Conservation (phyloP, 2,329 filamentous ascomycete species). For the Scedosporium aurantiacum region DNA sequence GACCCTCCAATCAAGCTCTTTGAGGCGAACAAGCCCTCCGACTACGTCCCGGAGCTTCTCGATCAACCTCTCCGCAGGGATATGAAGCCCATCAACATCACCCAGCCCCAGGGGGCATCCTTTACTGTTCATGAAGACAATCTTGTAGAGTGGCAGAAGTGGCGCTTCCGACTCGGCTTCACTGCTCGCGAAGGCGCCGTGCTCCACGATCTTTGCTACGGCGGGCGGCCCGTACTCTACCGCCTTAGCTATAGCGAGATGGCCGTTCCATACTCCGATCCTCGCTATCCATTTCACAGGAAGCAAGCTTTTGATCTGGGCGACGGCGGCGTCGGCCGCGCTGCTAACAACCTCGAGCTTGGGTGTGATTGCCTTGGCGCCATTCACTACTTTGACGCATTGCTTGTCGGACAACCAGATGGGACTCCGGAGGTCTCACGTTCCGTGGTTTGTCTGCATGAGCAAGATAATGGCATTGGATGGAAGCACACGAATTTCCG, state of each 20-base stretch:
- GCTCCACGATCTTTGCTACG: conserved; percentile 59
- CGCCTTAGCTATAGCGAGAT: conserved; percentile 59
- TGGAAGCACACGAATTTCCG: conserved; percentile 65
- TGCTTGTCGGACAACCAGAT: conserved; percentile 35
- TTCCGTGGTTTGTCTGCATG: conserved; percentile 57
- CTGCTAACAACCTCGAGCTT: conserved; percentile 56
- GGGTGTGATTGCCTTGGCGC: conserved; percentile 62
- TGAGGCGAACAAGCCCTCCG: conserved; percentile 25
- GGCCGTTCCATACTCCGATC: conserved; percentile 58
- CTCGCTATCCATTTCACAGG: conserved; percentile 52
- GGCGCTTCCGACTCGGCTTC: conserved; percentile 58
- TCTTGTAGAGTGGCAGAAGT: conserved; percentile 52
- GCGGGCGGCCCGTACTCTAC: conserved; percentile 54
- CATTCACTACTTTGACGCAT: conserved; percentile 52
- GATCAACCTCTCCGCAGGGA: conserved; percentile 34
- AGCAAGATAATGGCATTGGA: conserved; percentile 58
- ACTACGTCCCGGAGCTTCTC: conserved; percentile 41
- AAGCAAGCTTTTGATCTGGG: conserved; percentile 67
- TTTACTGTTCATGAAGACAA: conserved; percentile 44
- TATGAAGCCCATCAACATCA: conserved; percentile 60
- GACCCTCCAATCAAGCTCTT: conserved; percentile 32
- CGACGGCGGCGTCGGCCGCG: conserved; percentile 55
- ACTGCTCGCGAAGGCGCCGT: conserved; percentile 61
- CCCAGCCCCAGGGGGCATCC: conserved; percentile 57
- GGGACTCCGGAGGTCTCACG: conserved; percentile 41